A percentile compares a stretch with the other conserved stretches of the same genome.
Evolutionary conservation across 345 rosid species (phyloP).

Genomic region (Iberis pinnata): DNA sequence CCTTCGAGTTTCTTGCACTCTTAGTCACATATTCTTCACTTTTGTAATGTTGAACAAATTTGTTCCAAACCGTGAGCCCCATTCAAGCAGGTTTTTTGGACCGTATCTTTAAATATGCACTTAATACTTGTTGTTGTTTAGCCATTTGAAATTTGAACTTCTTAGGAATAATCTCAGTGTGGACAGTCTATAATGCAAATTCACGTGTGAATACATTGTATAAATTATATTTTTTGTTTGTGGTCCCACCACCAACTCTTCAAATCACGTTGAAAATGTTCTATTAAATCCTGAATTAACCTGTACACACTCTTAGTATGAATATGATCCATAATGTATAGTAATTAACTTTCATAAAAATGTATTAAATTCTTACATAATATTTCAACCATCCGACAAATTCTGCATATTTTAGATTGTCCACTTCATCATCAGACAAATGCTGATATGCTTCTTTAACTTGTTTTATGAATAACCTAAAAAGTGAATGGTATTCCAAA

Average conservation of each 20-base stretch:
- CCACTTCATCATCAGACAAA: not conserved
- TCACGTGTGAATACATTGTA: not conserved
- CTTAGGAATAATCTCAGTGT: too few species aligned
- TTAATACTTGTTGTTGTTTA: too few species aligned
- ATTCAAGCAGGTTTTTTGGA: too few species aligned
- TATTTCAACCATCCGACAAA: not conserved
- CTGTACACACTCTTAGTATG: not conserved
- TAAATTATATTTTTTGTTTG: not conserved
- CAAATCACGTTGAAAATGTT: not conserved
- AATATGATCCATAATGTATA: too few species aligned
- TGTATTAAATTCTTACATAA: not conserved
- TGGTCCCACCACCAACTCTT: not conserved
- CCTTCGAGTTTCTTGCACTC: too few species aligned
- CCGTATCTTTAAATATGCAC: too few species aligned
- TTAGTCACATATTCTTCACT: too few species aligned
- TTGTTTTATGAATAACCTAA: not conserved
- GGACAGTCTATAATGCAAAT: not conserved
- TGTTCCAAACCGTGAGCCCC: too few species aligned
- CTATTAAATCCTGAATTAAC: not conserved
- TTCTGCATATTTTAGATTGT: not conserved
- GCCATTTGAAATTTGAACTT: too few species aligned
- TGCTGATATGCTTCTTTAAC: not conserved
- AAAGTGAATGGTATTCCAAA: not conserved
- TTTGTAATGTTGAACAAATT: too few species aligned
- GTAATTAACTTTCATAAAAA: too few species aligned